phyloP scores from a whole-genome alignment of 306 rosid species.

The Quillaja saponaria region DNA sequence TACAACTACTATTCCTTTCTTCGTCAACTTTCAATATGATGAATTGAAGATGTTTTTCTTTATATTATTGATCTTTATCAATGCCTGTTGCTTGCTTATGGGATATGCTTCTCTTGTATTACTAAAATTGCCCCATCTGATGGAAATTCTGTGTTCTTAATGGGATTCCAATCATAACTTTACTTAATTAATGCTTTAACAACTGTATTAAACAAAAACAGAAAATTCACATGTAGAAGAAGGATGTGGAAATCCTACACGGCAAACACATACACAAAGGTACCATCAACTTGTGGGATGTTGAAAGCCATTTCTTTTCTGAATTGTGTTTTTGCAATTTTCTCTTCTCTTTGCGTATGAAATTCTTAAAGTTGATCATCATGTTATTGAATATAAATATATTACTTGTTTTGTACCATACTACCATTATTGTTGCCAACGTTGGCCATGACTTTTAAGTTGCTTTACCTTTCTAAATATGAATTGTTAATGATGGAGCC shows the following conservation, averaged over 20 bases:
- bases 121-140: not conserved
- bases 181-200: not conserved
- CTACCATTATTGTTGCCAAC: not conserved
- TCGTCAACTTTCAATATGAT: not conserved
- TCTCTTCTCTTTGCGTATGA: not conserved
- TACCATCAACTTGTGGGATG: conserved; percentile 35
- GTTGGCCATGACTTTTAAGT: conserved; percentile 15
- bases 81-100: no score
- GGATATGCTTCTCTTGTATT: not conserved
- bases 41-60: no score
- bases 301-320: conserved; percentile 37
- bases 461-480: conserved; percentile 2
- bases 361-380: conserved; percentile 21
- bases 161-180: conserved; percentile 12
- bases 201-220: not conserved
- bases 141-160: conserved; percentile 20
- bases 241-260: conserved; percentile 55
- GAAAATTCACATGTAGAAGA: conserved; percentile 11
- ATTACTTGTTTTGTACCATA: conserved; percentile 8
- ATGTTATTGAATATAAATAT: conserved; percentile 11
- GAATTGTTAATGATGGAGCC: not conserved
- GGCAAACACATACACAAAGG: conserved; percentile 38
- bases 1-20: not conserved
- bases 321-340: conserved; percentile 12
- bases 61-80: no score